Conservation (phyloP, 257 asterid genomes). For the Eustoma russellianum region DNA sequence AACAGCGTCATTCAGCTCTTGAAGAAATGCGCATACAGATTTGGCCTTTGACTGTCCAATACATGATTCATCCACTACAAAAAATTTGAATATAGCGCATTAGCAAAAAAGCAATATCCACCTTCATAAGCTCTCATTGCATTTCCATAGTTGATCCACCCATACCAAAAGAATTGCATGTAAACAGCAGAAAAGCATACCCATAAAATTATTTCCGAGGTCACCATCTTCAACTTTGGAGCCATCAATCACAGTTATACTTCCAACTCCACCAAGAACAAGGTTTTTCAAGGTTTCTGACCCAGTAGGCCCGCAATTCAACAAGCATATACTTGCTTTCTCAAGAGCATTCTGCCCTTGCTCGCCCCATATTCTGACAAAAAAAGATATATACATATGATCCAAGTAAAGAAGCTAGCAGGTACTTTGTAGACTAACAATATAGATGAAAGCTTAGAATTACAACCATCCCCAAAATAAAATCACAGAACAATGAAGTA, state of each 20-base stretch:
- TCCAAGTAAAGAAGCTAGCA: conserved; percentile 2
- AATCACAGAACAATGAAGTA: too few relatives aligned
- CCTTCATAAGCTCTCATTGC: background rate
- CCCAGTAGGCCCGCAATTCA: conserved; percentile 98
- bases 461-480: too few relatives aligned
- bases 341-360: conserved; percentile 97
- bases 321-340: conserved; percentile 87
- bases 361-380: conserved; percentile 97
- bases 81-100: background rate
- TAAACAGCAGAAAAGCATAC: conserved; percentile 22
- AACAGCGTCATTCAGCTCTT: conserved; percentile 95
- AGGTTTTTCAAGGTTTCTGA: conserved; percentile 88
- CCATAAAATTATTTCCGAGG: conserved; percentile 89
- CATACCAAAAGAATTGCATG: background rate
- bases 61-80: conserved; percentile 70
- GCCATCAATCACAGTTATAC: conserved; percentile 93
- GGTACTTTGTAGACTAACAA: background rate
- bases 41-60: conserved; percentile 92
- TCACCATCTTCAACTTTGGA: conserved; percentile 86
- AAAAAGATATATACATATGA: background rate
- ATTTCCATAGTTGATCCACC: background rate
- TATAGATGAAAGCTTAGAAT: too few relatives aligned
- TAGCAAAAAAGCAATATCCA: conserved; percentile 3
- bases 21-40: conserved; percentile 81
- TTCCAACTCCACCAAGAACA: conserved; percentile 97